Conservation (phyloP, 257 asterid species). For the Nicotiana otophora region DNA sequence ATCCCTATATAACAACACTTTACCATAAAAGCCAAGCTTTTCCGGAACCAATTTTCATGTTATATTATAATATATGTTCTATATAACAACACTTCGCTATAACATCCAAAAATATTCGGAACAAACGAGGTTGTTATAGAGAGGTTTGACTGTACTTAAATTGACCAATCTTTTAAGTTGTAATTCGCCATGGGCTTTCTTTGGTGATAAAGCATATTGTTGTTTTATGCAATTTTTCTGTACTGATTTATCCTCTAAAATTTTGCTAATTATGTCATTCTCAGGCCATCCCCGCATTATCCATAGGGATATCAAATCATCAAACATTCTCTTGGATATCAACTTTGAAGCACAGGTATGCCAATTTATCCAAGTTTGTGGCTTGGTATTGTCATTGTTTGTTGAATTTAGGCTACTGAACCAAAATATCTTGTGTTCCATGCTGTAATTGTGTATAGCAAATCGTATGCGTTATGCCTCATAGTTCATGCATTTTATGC, state of each 20-base stretch:
- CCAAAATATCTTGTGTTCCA: neutral
- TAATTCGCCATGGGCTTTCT: neutral
- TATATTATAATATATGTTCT: too few relatives aligned
- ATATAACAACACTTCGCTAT: too few relatives aligned
- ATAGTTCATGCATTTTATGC: neutral
- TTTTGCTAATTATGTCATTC: constrained; percentile 6
- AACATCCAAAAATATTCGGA: too few relatives aligned
- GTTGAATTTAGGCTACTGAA: neutral
- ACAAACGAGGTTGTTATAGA: too few relatives aligned
- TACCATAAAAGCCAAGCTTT: too few relatives aligned
- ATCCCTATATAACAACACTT: too few relatives aligned
- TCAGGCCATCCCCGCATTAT: constrained; percentile 89
- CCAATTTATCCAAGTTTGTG: neutral
- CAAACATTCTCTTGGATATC: constrained; percentile 77
- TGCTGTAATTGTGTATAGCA: neutral
- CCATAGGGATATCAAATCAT: constrained; percentile 85
- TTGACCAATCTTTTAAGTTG: neutral
- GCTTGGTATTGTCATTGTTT: neutral
- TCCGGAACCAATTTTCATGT: too few relatives aligned
- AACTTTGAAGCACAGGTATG: constrained; percentile 82
- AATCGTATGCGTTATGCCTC: neutral
- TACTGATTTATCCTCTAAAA: neutral
- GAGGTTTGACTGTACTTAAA: neutral
- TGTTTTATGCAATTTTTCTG: neutral
- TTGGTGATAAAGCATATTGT: neutral